These are phyloP conservation scores for Prunus yedoensis DNA, from an alignment of 331 rosid genomes.

Conservation along the genomic window DNA sequence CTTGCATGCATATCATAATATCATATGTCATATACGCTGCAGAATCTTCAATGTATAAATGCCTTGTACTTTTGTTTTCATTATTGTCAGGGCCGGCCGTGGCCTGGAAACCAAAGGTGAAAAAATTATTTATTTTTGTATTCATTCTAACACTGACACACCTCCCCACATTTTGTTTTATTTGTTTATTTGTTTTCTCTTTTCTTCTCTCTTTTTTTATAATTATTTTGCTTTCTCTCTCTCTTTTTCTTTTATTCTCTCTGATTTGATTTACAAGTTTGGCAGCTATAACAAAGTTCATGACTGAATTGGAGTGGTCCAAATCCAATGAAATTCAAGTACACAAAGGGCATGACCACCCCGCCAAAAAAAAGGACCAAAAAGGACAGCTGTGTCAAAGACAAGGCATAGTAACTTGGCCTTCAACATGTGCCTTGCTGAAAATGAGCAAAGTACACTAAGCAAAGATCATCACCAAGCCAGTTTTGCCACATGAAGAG, in stretches of 20 bases:
- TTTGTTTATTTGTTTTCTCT: no score
- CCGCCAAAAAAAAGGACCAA: constrained; percentile 13
- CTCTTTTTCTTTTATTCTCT: not conserved
- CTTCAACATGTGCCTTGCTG: not conserved
- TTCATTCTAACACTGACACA: no score
- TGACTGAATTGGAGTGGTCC: constrained; percentile 9
- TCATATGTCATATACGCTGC: no score
- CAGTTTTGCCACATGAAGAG: constrained; percentile 44
- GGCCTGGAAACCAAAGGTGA: no score
- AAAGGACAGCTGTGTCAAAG: constrained; percentile 29
- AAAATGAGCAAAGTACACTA: not conserved
- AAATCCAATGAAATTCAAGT: constrained; percentile 8
- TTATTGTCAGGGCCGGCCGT: no score
- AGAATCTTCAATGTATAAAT: no score
- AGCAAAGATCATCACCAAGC: not conserved
- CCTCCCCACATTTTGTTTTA: no score
- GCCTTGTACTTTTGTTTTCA: no score
- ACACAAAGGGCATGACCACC: not conserved
- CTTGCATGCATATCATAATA: no score
- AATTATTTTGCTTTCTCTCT: no score
- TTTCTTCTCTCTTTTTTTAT: no score
- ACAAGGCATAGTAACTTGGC: not conserved
- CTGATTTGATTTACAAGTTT: constrained; percentile 16
- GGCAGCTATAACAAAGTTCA: not conserved
- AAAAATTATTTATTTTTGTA: no score